These are phyloP conservation scores for Boletus huronensis DNA, from an alignment of 768 basidiomycete genomes.

Conservation along the genomic window DNA sequence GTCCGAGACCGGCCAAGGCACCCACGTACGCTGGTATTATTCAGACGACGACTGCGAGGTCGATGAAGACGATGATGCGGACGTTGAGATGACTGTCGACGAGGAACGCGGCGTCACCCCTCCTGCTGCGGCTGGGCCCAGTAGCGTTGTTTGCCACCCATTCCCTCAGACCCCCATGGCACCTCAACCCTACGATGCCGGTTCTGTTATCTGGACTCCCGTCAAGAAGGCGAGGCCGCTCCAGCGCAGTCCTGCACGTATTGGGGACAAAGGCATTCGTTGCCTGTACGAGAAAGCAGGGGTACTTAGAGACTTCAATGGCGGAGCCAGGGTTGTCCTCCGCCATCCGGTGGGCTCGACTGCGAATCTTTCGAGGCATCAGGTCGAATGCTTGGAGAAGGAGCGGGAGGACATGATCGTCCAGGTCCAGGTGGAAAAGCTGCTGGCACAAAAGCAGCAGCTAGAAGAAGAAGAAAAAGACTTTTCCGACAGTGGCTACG, in stretches of 20 bases:
- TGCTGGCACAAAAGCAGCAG: slow-evolving; percentile 9
- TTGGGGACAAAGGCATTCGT: slow-evolving; percentile 28
- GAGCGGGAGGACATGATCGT: slow-evolving; percentile 9
- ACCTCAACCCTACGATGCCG: slow-evolving; percentile 24
- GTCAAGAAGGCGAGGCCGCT: slow-evolving; percentile 28
- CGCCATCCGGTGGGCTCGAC: slow-evolving; percentile 19
- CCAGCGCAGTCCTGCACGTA: slow-evolving; percentile 26
- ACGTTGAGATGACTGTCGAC: slow-evolving; percentile 12
- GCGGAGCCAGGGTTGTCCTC: slow-evolving; percentile 17
- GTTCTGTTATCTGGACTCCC: slow-evolving; percentile 30
- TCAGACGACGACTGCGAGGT: slow-evolving; percentile 2
- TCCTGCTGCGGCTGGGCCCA: neutral
- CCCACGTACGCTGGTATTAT: slow-evolving; percentile 22
- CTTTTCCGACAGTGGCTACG: slow-evolving; percentile 12
- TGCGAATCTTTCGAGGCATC: slow-evolving; percentile 25
- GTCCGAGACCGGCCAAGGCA: slow-evolving; percentile 22
- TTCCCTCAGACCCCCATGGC: slow-evolving; percentile 22
- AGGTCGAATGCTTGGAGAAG: slow-evolving; percentile 20
- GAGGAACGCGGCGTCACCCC: slow-evolving; percentile 19
- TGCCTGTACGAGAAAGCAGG: slow-evolving; percentile 17
- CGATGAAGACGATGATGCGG: slow-evolving; percentile 6
- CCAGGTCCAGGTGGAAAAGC: slow-evolving; percentile 8
- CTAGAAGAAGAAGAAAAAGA: slow-evolving; percentile 1
- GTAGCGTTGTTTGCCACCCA: neutral
- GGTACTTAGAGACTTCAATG: slow-evolving; percentile 11